phyloP scores from a whole-genome alignment of 2,329 filamentous ascomycete genomes.

The Fusarium sp. region DNA sequence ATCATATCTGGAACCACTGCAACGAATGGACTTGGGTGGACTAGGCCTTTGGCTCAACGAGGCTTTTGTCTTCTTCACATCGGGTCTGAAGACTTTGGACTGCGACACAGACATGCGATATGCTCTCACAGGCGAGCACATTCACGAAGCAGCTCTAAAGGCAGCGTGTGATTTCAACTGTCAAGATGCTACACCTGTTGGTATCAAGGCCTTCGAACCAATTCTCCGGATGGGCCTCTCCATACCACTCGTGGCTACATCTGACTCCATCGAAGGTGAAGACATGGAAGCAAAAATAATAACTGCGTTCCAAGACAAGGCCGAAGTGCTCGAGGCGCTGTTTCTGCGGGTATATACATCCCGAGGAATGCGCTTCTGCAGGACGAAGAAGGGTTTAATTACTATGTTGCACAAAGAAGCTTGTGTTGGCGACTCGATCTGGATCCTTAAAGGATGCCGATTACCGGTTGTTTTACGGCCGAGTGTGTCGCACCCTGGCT shows the following conservation, averaged over 20 bases:
- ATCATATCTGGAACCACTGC: rapidly evolving
- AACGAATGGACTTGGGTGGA: rapidly evolving
- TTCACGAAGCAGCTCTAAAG: constrained; percentile 1
- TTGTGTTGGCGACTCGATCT: background rate
- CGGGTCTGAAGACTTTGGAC: rapidly evolving
- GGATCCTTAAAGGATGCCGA: background rate
- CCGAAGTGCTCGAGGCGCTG: rapidly evolving
- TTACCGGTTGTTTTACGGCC: background rate
- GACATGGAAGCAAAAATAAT: rapidly evolving
- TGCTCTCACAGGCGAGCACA: background rate
- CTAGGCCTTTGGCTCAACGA: background rate
- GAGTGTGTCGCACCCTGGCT: rapidly evolving
- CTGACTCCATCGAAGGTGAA: rapidly evolving
- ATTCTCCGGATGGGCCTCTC: rapidly evolving
- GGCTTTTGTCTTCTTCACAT: background rate
- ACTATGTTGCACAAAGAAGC: background rate
- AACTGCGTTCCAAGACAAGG: rapidly evolving
- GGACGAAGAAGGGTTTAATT: background rate
- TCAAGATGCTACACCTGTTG: background rate
- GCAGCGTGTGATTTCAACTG: background rate
- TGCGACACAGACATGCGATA: background rate
- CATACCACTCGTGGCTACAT: rapidly evolving
- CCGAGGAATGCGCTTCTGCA: background rate
- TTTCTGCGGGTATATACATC: background rate
- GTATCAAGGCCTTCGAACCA: rapidly evolving